These are phyloP conservation scores for Monosiga brevicollis DNA, from an alignment of 78 protist species.

Conservation along the genomic window DNA sequence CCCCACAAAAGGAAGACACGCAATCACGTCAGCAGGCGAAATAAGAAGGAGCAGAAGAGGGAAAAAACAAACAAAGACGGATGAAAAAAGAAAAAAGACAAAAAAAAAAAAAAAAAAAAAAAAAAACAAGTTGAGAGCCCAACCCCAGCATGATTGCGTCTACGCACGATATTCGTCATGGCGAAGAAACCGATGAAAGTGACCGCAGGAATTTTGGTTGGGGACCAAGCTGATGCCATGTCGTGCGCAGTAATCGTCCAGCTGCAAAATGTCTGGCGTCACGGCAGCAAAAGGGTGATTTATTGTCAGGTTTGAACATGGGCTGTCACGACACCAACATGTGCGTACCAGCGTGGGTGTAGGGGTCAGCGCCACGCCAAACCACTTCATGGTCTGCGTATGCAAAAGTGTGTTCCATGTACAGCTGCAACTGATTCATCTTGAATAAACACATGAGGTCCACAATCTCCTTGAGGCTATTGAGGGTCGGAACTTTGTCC, in stretches of 20 bases:
- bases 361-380: neutral
- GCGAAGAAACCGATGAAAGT: neutral
- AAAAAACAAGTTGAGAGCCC: neutral
- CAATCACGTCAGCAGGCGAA: neutral
- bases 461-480: neutral
- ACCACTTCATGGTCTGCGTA: neutral
- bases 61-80: neutral
- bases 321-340: too few species aligned
- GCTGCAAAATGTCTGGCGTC: neutral
- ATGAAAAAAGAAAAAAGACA: too few species aligned
- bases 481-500: neutral
- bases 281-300: too few species aligned
- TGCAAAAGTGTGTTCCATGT: neutral
- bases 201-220: neutral
- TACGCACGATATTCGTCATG: neutral
- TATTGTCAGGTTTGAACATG: too few species aligned
- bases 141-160: neutral
- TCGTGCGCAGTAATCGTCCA: neutral
- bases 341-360: too few species aligned
- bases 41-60: neutral
- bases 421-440: neutral
- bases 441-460: neutral
- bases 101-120: too few species aligned
- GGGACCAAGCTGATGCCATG: neutral
- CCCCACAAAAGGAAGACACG: neutral